Percentiles rank a stretch among this genome's conserved stretches.
These are phyloP conservation scores for Magnolia sinica DNA, from an alignment of 164 flowering plant species.

Conservation along the genomic window DNA sequence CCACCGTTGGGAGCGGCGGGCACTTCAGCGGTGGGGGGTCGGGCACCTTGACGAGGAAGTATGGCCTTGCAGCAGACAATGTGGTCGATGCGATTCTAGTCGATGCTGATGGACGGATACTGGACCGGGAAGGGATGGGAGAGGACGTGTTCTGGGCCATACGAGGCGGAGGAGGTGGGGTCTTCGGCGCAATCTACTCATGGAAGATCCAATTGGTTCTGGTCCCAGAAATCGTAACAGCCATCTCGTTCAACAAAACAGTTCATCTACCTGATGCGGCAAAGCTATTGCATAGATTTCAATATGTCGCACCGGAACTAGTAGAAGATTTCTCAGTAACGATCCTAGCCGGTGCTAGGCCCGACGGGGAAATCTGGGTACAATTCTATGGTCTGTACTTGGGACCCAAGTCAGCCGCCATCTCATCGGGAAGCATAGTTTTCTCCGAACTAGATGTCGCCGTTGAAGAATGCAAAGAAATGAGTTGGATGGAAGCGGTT, in stretches of 20 bases:
- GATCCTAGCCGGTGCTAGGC: background rate
- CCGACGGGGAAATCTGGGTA: background rate
- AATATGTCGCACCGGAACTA: constrained; percentile 4
- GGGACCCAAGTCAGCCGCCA: background rate
- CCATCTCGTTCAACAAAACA: constrained; percentile 5
- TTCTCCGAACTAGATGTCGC: constrained; percentile 13
- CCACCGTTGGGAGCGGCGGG: constrained; percentile 16
- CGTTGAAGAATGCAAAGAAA: constrained; percentile 6
- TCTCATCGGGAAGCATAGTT: background rate
- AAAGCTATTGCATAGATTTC: constrained; percentile 7
- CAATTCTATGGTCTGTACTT: constrained; percentile 1
- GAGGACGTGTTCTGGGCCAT: constrained; percentile 31
- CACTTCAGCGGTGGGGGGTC: constrained; percentile 7
- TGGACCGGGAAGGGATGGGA: constrained; percentile 22
- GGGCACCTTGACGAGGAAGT: constrained; percentile 10
- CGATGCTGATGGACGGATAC: constrained; percentile 14
- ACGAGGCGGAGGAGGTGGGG: constrained; percentile 21
- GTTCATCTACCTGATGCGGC: constrained; percentile 5
- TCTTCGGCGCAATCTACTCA: constrained; percentile 15
- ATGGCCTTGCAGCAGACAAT: constrained; percentile 18
- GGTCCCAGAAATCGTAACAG: constrained; percentile 21
- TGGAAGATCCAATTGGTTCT: constrained; percentile 15
- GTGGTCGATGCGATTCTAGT: constrained; percentile 19
- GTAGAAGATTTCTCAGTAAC: constrained; percentile 12
- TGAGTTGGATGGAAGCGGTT: constrained; percentile 18